Percentiles rank a stretch among this genome's conserved stretches.
Evolutionary conservation across 345 rosid genomes (phyloP).

Genomic region (Cardamine chenopodiifolia): DNA sequence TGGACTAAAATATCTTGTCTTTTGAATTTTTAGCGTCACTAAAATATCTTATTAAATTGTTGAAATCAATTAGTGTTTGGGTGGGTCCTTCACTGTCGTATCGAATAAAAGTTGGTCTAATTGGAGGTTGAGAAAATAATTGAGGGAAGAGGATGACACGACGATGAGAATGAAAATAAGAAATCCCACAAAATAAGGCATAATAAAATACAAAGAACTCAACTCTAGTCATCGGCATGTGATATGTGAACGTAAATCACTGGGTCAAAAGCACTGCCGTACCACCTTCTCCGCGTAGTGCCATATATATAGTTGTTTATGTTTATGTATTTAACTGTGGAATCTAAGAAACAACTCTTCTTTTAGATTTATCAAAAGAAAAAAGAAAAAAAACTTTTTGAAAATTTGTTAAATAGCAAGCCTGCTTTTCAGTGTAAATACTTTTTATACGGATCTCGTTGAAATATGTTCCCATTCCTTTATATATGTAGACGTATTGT

Average conservation of each 20-base stretch:
- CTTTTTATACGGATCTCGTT: background rate
- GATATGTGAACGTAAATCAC: conserved; percentile 32
- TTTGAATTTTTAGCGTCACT: background rate
- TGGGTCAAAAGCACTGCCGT: conserved; percentile 13
- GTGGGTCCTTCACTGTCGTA: conserved; percentile 22
- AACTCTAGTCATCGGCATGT: conserved; percentile 19
- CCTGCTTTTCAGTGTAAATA: background rate
- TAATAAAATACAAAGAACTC: conserved; percentile 17
- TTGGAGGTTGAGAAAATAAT: conserved; percentile 11
- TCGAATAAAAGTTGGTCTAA: background rate
- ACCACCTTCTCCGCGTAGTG: conserved; percentile 15
- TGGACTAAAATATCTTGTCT: background rate
- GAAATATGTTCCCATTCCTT: background rate
- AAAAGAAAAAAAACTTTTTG: too few species aligned
- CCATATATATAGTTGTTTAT: background rate
- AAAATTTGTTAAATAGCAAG: background rate
- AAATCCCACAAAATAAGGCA: conserved; percentile 24
- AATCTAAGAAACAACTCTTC: background rate
- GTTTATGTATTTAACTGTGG: background rate
- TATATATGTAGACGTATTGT: background rate
- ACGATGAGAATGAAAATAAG: conserved; percentile 1
- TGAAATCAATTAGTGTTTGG: background rate
- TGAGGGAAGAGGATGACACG: conserved; percentile 25
- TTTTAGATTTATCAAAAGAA: background rate
- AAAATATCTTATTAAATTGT: background rate